phyloP scores from a whole-genome alignment of 768 basidiomycete species.

The Postia placenta region DNA sequence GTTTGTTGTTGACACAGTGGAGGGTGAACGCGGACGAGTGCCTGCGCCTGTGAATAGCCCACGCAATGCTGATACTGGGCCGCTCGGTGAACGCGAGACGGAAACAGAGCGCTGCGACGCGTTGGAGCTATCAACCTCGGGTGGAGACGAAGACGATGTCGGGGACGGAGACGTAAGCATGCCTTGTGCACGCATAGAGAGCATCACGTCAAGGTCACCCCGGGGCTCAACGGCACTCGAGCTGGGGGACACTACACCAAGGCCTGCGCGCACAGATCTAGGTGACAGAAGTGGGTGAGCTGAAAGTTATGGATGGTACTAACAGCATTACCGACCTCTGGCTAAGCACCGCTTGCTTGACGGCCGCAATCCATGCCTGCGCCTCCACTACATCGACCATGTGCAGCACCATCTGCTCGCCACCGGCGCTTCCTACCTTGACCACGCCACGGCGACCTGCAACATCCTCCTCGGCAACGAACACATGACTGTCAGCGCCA shows the following conservation, averaged over 20 bases:
- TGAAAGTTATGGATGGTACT: neutral
- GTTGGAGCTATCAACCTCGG: neutral
- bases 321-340: conserved; percentile 54
- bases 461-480: conserved; percentile 50
- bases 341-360: conserved; percentile 66
- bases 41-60: conserved; percentile 42
- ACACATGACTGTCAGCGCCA: conserved; percentile 71
- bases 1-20: conserved; percentile 24
- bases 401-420: conserved; percentile 40
- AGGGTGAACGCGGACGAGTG: conserved; percentile 50
- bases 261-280: conserved; percentile 66
- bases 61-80: conserved; percentile 49
- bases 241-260: conserved; percentile 40
- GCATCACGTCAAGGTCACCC: conserved; percentile 80
- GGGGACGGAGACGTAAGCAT: conserved; percentile 26
- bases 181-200: conserved; percentile 72
- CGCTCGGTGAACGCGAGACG: neutral
- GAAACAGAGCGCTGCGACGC: neutral
- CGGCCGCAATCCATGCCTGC: conserved; percentile 69
- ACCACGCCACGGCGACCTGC: conserved; percentile 47
- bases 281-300: neutral
- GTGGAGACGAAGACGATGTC: neutral
- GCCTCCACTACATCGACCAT: conserved; percentile 55
- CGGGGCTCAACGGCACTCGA: conserved; percentile 49
- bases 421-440: conserved; percentile 53